Base-by-base conservation (phyloP, 2,329 filamentous ascomycete species). In the Eurotiales sp. region DNA sequence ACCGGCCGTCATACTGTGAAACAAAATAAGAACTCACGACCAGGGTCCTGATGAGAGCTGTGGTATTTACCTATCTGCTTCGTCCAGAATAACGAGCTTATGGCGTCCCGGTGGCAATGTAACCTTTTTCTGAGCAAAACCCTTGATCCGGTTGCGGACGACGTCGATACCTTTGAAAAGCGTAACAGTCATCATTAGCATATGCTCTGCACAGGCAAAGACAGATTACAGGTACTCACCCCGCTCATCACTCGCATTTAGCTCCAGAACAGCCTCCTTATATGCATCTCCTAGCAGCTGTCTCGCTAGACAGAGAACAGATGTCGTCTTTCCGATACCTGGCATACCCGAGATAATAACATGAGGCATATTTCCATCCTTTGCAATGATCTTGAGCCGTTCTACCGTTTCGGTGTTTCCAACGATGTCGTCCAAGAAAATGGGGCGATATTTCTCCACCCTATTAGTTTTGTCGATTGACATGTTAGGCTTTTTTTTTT, bases 331-430 rank as follows among this genome's bases (percentile, higher is more conserved):
- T 71, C 93, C 93, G 64, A 97, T 99, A 65, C 93, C 93, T 17
- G 93, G 93, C 90, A 96, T 97, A 54, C 93, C 93, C n/a, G 90
- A 96, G 64, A 99, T 97, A 72, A 99, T 97, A 64, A 99, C 84
- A 73, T 99, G 93, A 2, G 93, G 93, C 91, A 99, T 96, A 73
- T 99, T 99, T 61, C 93, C 93, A 74, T 97, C 93, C 71, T 91
- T 93, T 42, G 93, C 91, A 62, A 99, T 97, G 64, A 99, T 97
- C 69, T 97, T 97, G 62, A 99, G 77, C 50, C 93, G 87, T 71
- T 97, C 92, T 62, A 99, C 90, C 1, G 93, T 99, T 70, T 99
- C 93, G 17, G 89, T 95, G 72, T 99, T 99, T 65, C 93, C 93
- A 50, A 99, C 93, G 48, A 99, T 86, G 74, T 99, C 92, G 73